These are phyloP conservation scores for Wickerhamomyces tratensis DNA, from an alignment of 805 yeast species.

Conservation along the genomic window DNA sequence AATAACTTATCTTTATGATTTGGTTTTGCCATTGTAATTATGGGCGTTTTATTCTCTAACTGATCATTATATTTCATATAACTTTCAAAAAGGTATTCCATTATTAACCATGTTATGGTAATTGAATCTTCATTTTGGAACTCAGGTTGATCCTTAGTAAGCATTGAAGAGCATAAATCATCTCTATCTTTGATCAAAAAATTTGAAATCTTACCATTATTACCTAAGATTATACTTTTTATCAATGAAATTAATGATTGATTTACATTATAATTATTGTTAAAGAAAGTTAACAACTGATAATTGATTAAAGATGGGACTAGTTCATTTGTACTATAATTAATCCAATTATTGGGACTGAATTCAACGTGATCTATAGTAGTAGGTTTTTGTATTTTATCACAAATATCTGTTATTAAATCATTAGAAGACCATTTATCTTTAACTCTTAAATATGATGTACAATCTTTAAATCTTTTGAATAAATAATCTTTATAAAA, in stretches of 20 bases:
- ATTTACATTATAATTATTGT: constrained; percentile 9
- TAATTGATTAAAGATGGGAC: background rate
- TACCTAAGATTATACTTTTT: background rate
- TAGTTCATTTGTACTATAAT: background rate
- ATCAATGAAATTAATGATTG: constrained; percentile 5
- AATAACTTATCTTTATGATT: too few species aligned
- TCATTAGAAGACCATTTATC: too few species aligned
- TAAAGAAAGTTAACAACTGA: constrained; percentile 9
- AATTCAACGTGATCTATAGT: too few species aligned
- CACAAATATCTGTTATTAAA: too few species aligned
- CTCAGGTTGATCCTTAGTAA: background rate
- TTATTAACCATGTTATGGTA: background rate
- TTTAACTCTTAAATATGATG: too few species aligned
- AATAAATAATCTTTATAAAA: background rate
- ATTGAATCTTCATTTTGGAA: background rate
- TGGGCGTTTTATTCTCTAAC: background rate
- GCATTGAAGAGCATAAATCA: too few species aligned
- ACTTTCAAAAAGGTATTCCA: background rate
- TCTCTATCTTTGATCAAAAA: background rate
- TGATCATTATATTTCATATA: too few species aligned
- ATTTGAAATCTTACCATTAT: constrained; percentile 3
- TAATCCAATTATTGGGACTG: background rate
- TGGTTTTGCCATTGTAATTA: too few species aligned
- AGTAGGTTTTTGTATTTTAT: too few species aligned
- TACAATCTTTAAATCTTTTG: background rate